phyloP scores from a whole-genome alignment of 108 stramenopile species.

The Cyclotella atomus region DNA sequence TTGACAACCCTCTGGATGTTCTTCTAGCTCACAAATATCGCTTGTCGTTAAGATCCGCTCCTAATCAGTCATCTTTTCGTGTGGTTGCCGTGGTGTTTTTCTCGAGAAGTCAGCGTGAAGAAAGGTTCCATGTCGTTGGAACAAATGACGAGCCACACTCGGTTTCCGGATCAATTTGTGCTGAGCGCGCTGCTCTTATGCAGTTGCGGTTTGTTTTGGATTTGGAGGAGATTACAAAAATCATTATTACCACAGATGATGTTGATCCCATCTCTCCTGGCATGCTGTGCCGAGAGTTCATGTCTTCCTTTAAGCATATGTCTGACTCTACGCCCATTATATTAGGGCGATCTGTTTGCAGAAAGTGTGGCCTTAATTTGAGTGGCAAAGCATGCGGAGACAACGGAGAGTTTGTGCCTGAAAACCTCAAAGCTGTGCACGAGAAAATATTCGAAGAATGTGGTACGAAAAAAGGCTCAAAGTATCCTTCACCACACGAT shows the following conservation, averaged over 20 bases:
- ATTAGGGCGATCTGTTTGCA: constrained; percentile 55
- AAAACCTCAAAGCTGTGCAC: constrained; percentile 22
- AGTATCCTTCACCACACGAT: constrained; percentile 42
- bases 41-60: constrained; percentile 59
- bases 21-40: constrained; percentile 67
- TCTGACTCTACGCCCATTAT: constrained; percentile 64
- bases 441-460: constrained; percentile 30
- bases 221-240: constrained; percentile 41
- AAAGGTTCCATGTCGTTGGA: constrained; percentile 70
- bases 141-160: constrained; percentile 84
- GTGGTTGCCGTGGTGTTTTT: constrained; percentile 81
- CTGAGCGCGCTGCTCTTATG: constrained; percentile 87
- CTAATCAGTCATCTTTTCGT: constrained; percentile 80
- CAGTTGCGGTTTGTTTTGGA: constrained; percentile 72
- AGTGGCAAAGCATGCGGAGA: constrained; percentile 34
- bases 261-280: constrained; percentile 78
- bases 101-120: constrained; percentile 6
- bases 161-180: constrained; percentile 85
- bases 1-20: constrained; percentile 57
- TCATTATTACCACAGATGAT: constrained; percentile 74
- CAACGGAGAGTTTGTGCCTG: constrained; percentile 14
- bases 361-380: constrained; percentile 33
- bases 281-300: constrained; percentile 85
- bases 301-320: constrained; percentile 62
- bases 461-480: constrained; percentile 8